Percentiles rank a stretch among this genome's conserved stretches.
Evolutionary conservation across 148 eudicot genomes (phyloP).

Genomic region (Fagopyrum tataricum): DNA sequence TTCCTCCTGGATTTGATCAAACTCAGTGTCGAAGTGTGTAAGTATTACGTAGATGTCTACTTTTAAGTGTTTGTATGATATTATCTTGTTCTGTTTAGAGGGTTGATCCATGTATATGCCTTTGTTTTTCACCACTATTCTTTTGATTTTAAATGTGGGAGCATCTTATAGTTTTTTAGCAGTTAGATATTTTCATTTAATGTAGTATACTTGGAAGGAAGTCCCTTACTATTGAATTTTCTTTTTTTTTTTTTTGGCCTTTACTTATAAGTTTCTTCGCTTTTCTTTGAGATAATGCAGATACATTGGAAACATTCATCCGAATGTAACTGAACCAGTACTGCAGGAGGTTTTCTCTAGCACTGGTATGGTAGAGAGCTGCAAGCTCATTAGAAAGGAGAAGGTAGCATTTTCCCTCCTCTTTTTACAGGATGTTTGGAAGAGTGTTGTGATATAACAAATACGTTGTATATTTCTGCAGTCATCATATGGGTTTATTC

Average conservation of each 20-base stretch:
- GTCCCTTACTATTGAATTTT: background rate
- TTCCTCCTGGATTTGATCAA: slow-evolving; percentile 99
- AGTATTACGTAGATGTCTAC: slow-evolving; percentile 28
- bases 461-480: slow-evolving; percentile 30
- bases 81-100: background rate
- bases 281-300: slow-evolving; percentile 76
- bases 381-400: slow-evolving; percentile 95
- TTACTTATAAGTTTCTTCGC: slow-evolving; percentile 47
- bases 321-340: slow-evolving; percentile 92
- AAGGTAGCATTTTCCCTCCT: slow-evolving; percentile 39
- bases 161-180: no score
- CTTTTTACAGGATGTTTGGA: background rate
- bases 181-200: no score
- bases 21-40: slow-evolving; percentile 98
- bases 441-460: slow-evolving; percentile 4
- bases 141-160: no score
- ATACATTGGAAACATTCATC: slow-evolving; percentile 94
- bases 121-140: no score
- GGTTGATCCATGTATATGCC: no score
- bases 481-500: slow-evolving; percentile 97
- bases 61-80: background rate
- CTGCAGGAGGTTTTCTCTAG: slow-evolving; percentile 88
- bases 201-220: no score
- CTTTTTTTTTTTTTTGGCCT: slow-evolving; percentile 23
- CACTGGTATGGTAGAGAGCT: slow-evolving; percentile 89